These are phyloP conservation scores for Cardamine occulta DNA, from an alignment of 345 rosid species.

Conservation along the genomic window DNA sequence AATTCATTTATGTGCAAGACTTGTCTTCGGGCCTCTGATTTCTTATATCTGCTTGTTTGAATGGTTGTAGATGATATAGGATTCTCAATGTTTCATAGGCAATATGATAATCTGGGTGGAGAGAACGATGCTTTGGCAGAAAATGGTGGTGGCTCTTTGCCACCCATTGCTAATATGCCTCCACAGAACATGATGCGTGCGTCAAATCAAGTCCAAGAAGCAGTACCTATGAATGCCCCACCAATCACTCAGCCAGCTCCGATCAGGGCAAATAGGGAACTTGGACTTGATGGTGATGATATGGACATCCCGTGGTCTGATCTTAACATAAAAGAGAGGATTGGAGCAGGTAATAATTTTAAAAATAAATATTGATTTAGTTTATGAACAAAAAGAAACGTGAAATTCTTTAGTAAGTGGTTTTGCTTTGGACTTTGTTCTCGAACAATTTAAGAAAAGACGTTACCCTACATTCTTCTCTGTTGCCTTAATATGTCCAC, in stretches of 20 bases:
- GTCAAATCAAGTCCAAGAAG: constrained; percentile 51
- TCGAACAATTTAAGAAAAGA: not conserved
- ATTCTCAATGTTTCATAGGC: constrained; percentile 59
- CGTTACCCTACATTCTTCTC: not conserved
- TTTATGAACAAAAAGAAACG: constrained; percentile 7
- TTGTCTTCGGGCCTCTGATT: constrained; percentile 27
- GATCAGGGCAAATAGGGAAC: constrained; percentile 54
- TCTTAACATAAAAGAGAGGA: constrained; percentile 85
- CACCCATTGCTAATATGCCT: constrained; percentile 43
- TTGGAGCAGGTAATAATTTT: constrained; percentile 84
- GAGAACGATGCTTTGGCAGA: constrained; percentile 57
- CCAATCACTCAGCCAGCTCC: constrained; percentile 51
- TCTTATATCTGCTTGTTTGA: constrained; percentile 36
- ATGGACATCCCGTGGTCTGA: constrained; percentile 92
- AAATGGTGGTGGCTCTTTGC: constrained; percentile 51
- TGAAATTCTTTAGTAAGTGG: constrained; percentile 12
- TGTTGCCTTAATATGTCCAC: constrained; percentile 19
- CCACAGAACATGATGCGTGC: constrained; percentile 53
- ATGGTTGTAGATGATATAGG: constrained; percentile 54
- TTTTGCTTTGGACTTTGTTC: constrained; percentile 23
- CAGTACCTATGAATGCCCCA: constrained; percentile 49
- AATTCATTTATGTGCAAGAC: constrained; percentile 9
- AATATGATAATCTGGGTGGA: constrained; percentile 49
- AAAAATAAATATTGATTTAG: not conserved
- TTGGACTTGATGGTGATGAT: constrained; percentile 80